Percentiles rank a stretch among this genome's conserved stretches.
phyloP scores from a whole-genome alignment of 805 yeast genomes.

The Yarrowia sp. region DNA sequence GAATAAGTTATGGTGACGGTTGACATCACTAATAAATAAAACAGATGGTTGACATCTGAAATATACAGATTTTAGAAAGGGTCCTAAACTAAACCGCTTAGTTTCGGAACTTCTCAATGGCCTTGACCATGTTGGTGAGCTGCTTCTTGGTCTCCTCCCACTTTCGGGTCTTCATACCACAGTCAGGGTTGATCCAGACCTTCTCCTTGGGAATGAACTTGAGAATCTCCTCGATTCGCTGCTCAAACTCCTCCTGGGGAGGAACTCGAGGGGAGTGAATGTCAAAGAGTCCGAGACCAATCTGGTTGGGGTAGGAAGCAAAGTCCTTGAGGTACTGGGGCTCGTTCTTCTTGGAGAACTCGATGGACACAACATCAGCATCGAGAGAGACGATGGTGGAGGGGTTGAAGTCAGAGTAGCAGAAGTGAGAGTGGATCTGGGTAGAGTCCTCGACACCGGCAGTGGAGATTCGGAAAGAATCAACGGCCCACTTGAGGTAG shows the following conservation, averaged over 20 bases:
- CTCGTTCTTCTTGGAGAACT: constrained; percentile 99
- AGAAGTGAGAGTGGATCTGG: constrained; percentile 99
- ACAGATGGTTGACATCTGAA: constrained; percentile 28
- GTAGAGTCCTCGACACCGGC: constrained; percentile 94
- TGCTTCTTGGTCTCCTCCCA: constrained; percentile 97
- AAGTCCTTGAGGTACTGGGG: constrained; percentile 97
- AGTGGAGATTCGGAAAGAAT: constrained; percentile 98
- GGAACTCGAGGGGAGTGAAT: constrained; percentile 99
- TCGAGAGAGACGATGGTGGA: constrained; percentile 99
- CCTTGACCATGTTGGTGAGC: constrained; percentile 97
- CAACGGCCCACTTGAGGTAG: constrained; percentile 98
- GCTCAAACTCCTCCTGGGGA: constrained; percentile 91
- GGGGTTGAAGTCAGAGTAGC: constrained; percentile 99
- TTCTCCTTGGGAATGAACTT: constrained; percentile 97
- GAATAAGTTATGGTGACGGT: constrained; percentile 27
- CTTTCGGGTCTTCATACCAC: constrained; percentile 99
- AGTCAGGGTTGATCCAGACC: constrained; percentile 99
- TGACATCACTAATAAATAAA: constrained; percentile 25
- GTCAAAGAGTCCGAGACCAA: constrained; percentile 98
- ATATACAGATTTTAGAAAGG: constrained; percentile 7
- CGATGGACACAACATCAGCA: constrained; percentile 99
- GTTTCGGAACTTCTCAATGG: constrained; percentile 89
- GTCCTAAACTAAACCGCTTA: background rate
- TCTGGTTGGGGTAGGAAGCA: constrained; percentile 98
- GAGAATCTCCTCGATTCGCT: constrained; percentile 90